These are phyloP conservation scores for Rhododendron henanense DNA, from an alignment of 148 eudicot genomes.

Conservation along the genomic window DNA sequence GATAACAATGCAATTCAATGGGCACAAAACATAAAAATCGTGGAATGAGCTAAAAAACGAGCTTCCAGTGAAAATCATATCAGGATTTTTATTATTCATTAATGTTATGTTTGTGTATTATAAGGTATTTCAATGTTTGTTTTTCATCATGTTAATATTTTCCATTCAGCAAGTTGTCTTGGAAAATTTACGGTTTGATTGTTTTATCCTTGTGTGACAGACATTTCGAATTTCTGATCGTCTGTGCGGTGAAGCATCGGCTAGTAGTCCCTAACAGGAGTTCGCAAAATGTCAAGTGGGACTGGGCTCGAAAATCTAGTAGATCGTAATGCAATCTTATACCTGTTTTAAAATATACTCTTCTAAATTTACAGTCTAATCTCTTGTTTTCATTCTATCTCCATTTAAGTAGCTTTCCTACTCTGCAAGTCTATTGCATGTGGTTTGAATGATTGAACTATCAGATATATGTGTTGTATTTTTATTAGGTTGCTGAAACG, in stretches of 20 bases:
- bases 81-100: not conserved
- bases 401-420: not conserved
- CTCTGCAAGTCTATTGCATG: not conserved
- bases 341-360: constrained; percentile 4
- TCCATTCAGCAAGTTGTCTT: not conserved
- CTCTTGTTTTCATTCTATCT: not conserved
- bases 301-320: constrained; percentile 82
- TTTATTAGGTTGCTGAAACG: not conserved
- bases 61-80: not conserved
- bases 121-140: not conserved
- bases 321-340: constrained; percentile 56
- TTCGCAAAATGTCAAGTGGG: constrained; percentile 56
- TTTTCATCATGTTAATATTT: not conserved
- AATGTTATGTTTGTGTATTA: not conserved
- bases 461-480: not conserved
- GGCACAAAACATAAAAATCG: no score
- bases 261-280: constrained; percentile 13
- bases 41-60: not conserved
- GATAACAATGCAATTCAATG: no score
- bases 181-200: not conserved
- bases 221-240: not conserved
- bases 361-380: not conserved
- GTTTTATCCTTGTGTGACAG: not conserved
- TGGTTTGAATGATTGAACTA: not conserved
- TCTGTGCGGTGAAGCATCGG: not conserved